A percentile compares a stretch with the other conserved stretches of the same genome.
Conservation (phyloP, 495 filamentous ascomycete genomes). For the Tuber borchii region DNA sequence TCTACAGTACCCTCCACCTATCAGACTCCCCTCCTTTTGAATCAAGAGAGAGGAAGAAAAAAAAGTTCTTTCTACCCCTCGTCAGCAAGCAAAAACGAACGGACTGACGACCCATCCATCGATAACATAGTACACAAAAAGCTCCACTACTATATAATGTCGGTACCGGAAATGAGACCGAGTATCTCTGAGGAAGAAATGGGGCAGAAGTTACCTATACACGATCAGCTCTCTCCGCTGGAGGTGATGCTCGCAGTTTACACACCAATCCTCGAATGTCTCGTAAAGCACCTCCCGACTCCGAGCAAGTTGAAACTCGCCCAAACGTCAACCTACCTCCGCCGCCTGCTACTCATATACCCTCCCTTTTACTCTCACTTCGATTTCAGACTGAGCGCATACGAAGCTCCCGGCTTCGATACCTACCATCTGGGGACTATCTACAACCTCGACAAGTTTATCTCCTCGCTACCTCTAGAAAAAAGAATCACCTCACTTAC, state of each 20-base stretch:
- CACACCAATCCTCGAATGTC: slow-evolving; percentile 41
- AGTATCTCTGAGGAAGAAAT: slow-evolving; percentile 1
- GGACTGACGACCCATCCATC: background rate
- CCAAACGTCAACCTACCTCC: slow-evolving; percentile 36
- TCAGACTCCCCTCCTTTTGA: background rate
- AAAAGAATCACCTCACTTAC: slow-evolving; percentile 40
- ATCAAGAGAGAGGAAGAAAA: background rate
- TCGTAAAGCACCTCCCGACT: slow-evolving; percentile 41
- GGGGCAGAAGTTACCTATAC: slow-evolving; percentile 6
- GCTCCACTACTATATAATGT: background rate
- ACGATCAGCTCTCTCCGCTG: slow-evolving; percentile 38
- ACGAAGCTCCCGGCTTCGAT: slow-evolving; percentile 36
- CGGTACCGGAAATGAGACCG: background rate
- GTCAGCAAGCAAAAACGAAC: background rate
- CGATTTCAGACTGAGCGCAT: slow-evolving; percentile 38
- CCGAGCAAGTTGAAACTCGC: slow-evolving; percentile 35
- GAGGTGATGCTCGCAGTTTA: slow-evolving; percentile 41
- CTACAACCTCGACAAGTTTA: slow-evolving; percentile 40
- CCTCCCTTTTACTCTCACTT: slow-evolving; percentile 40
- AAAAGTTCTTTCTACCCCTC: background rate
- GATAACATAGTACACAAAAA: background rate
- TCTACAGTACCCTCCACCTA: background rate
- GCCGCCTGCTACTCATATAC: slow-evolving; percentile 34
- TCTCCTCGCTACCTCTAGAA: slow-evolving; percentile 37
- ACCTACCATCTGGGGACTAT: slow-evolving; percentile 41